Conservation (phyloP, 148 eudicot species). For the Rhododendron mucronatum region DNA sequence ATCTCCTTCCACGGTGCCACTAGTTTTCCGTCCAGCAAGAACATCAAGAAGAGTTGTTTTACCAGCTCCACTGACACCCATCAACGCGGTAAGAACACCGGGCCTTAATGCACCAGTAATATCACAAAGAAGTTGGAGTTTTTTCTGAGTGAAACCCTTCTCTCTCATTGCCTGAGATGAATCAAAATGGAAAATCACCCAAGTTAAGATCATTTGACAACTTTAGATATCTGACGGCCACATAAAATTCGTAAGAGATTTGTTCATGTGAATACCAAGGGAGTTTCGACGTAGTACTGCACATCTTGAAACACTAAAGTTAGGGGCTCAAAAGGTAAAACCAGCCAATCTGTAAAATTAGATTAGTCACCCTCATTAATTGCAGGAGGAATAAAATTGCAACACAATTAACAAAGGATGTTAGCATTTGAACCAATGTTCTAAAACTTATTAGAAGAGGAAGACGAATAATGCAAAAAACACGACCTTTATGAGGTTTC, state of each 20-base stretch:
- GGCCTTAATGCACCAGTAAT: slow-evolving; percentile 74
- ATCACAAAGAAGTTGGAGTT: slow-evolving; percentile 55
- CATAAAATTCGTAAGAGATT: background rate
- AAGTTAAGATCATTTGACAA: background rate
- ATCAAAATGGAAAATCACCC: background rate
- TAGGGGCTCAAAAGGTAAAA: slow-evolving; percentile 69
- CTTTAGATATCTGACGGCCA: background rate
- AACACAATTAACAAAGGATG: background rate
- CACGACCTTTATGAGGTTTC: slow-evolving; percentile 37
- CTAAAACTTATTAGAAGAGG: background rate
- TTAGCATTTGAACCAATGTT: background rate
- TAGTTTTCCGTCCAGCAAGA: slow-evolving; percentile 80
- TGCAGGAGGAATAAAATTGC: background rate
- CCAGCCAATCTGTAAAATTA: slow-evolving; percentile 54
- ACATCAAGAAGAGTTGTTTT: slow-evolving; percentile 95
- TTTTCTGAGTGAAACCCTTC: slow-evolving; percentile 50
- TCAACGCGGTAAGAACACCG: slow-evolving; percentile 80
- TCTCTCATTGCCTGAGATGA: slow-evolving; percentile 63
- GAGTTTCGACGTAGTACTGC: slow-evolving; percentile 67
- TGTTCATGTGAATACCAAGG: slow-evolving; percentile 37
- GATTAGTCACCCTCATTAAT: background rate
- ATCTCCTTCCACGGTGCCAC: slow-evolving; percentile 71
- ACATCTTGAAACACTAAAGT: slow-evolving; percentile 56
- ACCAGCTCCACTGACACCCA: slow-evolving; percentile 97
- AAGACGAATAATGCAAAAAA: background rate